Conservation (phyloP, 768 basidiomycete species). For the Podaxis mareebaensis region DNA sequence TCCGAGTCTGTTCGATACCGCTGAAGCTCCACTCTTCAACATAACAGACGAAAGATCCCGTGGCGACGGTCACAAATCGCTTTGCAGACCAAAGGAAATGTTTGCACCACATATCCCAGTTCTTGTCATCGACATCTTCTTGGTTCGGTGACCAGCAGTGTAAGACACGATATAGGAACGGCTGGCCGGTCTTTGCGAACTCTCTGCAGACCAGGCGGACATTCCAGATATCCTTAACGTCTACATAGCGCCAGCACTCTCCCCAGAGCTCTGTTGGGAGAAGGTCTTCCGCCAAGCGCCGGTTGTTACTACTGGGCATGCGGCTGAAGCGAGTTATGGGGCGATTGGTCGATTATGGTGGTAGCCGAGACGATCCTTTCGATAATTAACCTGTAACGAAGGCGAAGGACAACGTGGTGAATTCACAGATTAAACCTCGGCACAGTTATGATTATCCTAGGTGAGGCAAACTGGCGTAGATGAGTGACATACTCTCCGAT, state of each 20-base stretch:
- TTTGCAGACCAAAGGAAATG: constrained; percentile 15
- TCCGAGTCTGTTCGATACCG: constrained; percentile 12
- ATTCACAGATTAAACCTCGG: background rate
- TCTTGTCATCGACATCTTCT: constrained; percentile 15
- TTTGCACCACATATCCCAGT: constrained; percentile 17
- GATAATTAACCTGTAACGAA: background rate
- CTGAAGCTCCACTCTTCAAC: constrained; percentile 17
- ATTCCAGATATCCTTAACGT: constrained; percentile 16
- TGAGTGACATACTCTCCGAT: background rate
- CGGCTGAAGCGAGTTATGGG: background rate
- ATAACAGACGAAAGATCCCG: constrained; percentile 9
- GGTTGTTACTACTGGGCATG: background rate
- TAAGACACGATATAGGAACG: constrained; percentile 8
- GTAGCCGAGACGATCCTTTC: background rate
- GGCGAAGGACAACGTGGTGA: background rate
- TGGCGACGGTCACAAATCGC: constrained; percentile 11
- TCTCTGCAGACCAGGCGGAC: constrained; percentile 13
- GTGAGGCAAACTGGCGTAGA: background rate
- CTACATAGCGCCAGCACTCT: constrained; percentile 13
- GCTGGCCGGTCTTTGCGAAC: constrained; percentile 9
- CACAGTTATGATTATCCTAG: background rate
- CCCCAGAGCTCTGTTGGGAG: constrained; percentile 13
- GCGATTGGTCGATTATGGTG: background rate
- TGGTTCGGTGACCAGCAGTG: constrained; percentile 16
- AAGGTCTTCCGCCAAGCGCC: constrained; percentile 6